Percentiles rank a stretch among this genome's conserved stretches.
Evolutionary conservation across 805 yeast genomes (phyloP).

Genomic region (Clavispora carvajalis): DNA sequence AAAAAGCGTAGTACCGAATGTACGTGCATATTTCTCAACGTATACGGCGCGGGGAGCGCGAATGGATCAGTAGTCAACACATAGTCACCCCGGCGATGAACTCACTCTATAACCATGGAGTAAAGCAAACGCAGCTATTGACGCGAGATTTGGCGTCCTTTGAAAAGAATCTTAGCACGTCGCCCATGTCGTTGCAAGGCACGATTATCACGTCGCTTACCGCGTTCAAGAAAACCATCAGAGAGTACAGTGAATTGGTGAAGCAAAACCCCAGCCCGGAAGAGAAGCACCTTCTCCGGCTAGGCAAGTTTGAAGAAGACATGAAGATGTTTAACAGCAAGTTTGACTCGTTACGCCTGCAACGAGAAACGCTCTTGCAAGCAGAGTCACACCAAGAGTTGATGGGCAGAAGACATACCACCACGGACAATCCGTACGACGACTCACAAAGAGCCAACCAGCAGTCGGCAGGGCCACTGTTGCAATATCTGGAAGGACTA

Average conservation of each 20-base stretch:
- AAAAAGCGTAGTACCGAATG: no score
- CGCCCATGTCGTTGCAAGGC: conserved; percentile 74
- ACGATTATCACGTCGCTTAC: conserved; percentile 76
- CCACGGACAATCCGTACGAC: conserved; percentile 47
- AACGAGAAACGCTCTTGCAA: conserved; percentile 49
- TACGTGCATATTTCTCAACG: no score
- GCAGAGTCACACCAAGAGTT: conserved; percentile 47
- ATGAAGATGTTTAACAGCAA: conserved; percentile 42
- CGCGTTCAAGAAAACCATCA: conserved; percentile 68
- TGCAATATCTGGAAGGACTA: conserved; percentile 56
- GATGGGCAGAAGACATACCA: conserved; percentile 44
- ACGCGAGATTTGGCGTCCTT: conserved; percentile 64
- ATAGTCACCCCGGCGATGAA: conserved; percentile 43
- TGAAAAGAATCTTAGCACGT: conserved; percentile 57
- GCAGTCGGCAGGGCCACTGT: conserved; percentile 21
- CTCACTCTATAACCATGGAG: conserved; percentile 83
- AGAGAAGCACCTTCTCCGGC: conserved; percentile 47
- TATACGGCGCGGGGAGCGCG: background rate
- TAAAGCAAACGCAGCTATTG: conserved; percentile 73
- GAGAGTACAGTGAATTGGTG: conserved; percentile 56
- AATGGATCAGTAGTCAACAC: background rate
- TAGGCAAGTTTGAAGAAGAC: conserved; percentile 51
- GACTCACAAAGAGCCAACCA: conserved; percentile 16
- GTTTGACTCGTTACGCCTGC: conserved; percentile 49
- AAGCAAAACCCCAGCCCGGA: conserved; percentile 54